Conservation (phyloP, 2,329 filamentous ascomycete species). For the Neocucurbitaria cava region DNA sequence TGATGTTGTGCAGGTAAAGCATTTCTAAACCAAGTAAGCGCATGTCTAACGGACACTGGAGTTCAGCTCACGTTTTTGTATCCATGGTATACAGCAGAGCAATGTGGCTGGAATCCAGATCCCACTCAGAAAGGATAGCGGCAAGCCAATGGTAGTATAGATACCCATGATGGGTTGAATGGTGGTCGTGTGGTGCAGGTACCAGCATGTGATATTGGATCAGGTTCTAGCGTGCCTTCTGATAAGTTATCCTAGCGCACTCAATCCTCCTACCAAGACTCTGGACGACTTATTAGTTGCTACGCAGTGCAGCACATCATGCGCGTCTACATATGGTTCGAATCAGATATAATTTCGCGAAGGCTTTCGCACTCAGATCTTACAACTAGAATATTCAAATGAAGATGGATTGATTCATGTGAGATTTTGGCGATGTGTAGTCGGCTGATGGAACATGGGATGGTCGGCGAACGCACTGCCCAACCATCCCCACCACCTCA, state of each 20-base stretch:
- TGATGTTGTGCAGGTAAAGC: conserved; percentile 47
- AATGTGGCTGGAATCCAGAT: conserved; percentile 46
- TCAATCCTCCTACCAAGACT: no score
- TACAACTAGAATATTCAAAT: no score
- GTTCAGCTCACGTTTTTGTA: conserved; percentile 42
- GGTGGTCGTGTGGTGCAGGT: neutral
- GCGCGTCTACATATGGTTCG: no score
- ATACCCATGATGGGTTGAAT: conserved; percentile 27
- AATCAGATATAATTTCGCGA: no score
- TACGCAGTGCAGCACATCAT: no score
- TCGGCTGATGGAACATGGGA: no score
- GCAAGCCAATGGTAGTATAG: conserved; percentile 24
- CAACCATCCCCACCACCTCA: no score
- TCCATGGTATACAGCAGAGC: conserved; percentile 46
- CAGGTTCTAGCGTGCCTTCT: neutral
- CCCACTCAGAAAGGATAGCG: conserved; percentile 37
- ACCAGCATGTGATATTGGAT: neutral
- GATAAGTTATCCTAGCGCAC: neutral
- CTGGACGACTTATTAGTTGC: no score
- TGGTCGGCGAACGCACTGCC: no score
- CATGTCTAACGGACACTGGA: neutral
- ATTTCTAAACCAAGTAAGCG: conserved; percentile 31
- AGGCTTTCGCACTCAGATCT: no score
- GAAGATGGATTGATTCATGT: no score
- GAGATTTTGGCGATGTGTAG: no score